These are phyloP conservation scores for Hypocreales sp. DNA, from an alignment of 2,329 filamentous ascomycete species.

Conservation along the genomic window DNA sequence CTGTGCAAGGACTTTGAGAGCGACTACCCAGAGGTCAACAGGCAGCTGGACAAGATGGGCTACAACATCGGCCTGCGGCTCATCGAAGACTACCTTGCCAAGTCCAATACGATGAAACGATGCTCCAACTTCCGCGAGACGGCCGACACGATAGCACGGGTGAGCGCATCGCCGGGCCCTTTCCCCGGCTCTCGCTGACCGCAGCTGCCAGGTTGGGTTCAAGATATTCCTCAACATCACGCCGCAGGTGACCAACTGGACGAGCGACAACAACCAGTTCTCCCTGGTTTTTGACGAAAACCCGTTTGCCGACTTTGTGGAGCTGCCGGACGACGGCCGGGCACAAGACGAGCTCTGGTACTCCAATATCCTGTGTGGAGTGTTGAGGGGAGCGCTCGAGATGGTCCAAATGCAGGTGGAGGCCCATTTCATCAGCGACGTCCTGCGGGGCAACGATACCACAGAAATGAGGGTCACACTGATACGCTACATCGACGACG, in stretches of 20 bases:
- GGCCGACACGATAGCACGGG: slow-evolving; percentile 90
- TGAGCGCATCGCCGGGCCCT: slow-evolving; percentile 17
- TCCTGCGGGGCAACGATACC: slow-evolving; percentile 82
- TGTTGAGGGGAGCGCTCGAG: slow-evolving; percentile 78
- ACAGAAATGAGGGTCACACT: slow-evolving; percentile 94
- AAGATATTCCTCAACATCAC: slow-evolving; percentile 98
- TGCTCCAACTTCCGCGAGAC: slow-evolving; percentile 92
- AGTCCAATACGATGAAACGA: slow-evolving; percentile 75
- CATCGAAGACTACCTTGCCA: slow-evolving; percentile 95
- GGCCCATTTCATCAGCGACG: slow-evolving; percentile 87
- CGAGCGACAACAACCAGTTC: slow-evolving; percentile 89
- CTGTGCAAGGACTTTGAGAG: slow-evolving; percentile 92
- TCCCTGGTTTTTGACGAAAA: slow-evolving; percentile 95
- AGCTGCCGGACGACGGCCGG: slow-evolving; percentile 86
- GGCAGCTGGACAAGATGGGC: slow-evolving; percentile 96
- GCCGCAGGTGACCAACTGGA: slow-evolving; percentile 89
- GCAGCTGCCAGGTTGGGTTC: slow-evolving; percentile 62
- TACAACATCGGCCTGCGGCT: slow-evolving; percentile 94
- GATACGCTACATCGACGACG: slow-evolving; percentile 90
- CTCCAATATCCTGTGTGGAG: slow-evolving; percentile 90
- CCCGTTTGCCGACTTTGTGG: slow-evolving; percentile 91
- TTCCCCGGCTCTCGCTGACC: slow-evolving; percentile 5
- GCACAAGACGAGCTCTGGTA: slow-evolving; percentile 98
- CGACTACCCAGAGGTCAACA: slow-evolving; percentile 91
- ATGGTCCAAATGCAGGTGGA: slow-evolving; percentile 99